Base-by-base conservation (phyloP, 129 eudicot genomes). In the Saussurea involucrata region DNA sequence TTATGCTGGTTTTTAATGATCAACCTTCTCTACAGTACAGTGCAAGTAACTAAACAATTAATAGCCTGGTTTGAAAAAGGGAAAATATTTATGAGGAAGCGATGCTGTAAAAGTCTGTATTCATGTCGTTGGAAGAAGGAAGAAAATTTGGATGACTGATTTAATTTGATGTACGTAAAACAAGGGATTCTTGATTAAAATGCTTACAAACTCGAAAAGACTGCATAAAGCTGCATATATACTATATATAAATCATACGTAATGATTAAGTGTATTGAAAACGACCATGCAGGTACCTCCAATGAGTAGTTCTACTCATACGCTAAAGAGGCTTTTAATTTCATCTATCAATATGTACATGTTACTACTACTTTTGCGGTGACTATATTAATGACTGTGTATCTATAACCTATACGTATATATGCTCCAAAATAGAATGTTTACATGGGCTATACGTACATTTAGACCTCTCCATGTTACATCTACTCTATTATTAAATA, bases 311-410 rank as follows among this genome's bases (percentile, higher is more conserved):
- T 81, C 66, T 81, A 68, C 76, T 81, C 84, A 60, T 68, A 75
- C 42, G 80, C 66, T 34, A 74, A 80, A 81, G 84, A 81, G 28
- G 71, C 84, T 80, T 74, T 80, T 58, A 53, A 58, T 40, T 79
- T 60, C 71, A 80, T 67, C 15, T 17, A 49, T 81, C 76, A 74
- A 67, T 60, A 22, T 53, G 7, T 53, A 13, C 33, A 44, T 68
- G 69, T 33, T 66, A 37, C 27, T 29, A 66, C 84, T 81, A 81
- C 80, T 74, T 81, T 81, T 75, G 80, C 84, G 84, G 84, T 81
- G 84, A 33, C 69, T 80, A 27, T 29, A 81, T 74, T 80, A 80
- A 80, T 80, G 74, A 80, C 17, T 63, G 70, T 63, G 70, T 37
- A 69, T 69, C n/a, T 15, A 21, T 32, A 22, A 1, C 70, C 60